phyloP scores from a whole-genome alignment of 2,329 filamentous ascomycete species.

The Arthroderma sp. region DNA sequence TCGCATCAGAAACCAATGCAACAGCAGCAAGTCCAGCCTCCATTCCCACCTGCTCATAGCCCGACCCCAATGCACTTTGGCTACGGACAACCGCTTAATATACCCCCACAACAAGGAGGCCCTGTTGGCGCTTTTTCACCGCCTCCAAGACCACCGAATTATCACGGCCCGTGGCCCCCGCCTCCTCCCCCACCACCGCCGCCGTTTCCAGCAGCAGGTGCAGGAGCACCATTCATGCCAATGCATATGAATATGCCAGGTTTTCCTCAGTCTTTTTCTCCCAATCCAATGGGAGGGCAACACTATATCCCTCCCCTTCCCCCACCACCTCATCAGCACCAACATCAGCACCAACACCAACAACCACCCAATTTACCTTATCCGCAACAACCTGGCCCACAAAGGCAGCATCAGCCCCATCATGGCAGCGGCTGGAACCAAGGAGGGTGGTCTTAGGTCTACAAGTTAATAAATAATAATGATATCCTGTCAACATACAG shows the following conservation, averaged over 20 bases:
- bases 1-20: slow-evolving; percentile 6
- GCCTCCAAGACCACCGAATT: slow-evolving; percentile 22
- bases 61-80: slow-evolving; percentile 1
- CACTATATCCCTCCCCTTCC: slow-evolving; percentile 5
- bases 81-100: slow-evolving; percentile 3
- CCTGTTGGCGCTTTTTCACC: slow-evolving; percentile 5
- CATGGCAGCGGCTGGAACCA: slow-evolving; percentile 8
- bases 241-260: slow-evolving; percentile 10
- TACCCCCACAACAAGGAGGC: slow-evolving; percentile 1
- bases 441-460: slow-evolving; percentile 9
- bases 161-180: slow-evolving; percentile 24
- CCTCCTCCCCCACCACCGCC: slow-evolving; percentile 24
- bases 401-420: neutral
- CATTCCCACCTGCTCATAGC: slow-evolving; percentile 3
- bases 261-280: slow-evolving; percentile 4
- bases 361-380: slow-evolving; percentile 6
- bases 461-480: neutral
- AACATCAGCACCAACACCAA: slow-evolving; percentile 14
- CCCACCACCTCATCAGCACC: slow-evolving; percentile 15
- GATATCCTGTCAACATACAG: no score
- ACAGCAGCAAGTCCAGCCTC: slow-evolving; percentile 9
- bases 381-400: neutral
- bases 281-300: neutral
- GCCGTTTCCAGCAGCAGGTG: slow-evolving; percentile 10
- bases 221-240: slow-evolving; percentile 4